Conservation (phyloP, 495 filamentous ascomycete species). For the Emericellopsis terricola region DNA sequence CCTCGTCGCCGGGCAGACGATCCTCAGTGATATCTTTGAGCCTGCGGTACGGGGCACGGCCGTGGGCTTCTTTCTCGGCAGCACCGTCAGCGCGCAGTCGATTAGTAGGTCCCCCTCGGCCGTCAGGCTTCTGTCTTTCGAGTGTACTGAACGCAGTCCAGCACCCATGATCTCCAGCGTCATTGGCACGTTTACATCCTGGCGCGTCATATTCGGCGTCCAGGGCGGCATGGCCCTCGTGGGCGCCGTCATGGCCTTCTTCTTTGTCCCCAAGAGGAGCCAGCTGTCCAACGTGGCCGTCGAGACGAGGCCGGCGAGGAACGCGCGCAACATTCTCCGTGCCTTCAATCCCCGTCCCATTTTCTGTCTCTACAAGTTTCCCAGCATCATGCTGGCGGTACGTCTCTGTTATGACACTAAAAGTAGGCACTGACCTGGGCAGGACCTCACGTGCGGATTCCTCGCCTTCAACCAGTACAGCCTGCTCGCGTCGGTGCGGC, state of each 20-base stretch:
- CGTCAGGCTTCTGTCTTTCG: too few species aligned
- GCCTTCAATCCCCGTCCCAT: constrained; percentile 22
- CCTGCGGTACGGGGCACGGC: constrained; percentile 37
- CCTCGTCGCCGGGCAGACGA: constrained; percentile 28
- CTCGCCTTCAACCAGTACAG: neutral
- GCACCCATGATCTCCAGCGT: constrained; percentile 29
- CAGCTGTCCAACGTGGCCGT: neutral
- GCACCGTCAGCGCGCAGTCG: constrained; percentile 36
- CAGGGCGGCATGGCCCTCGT: constrained; percentile 31
- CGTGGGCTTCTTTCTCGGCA: constrained; percentile 34
- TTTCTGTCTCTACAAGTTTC: constrained; percentile 18
- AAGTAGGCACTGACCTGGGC: neutral
- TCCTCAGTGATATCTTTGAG: constrained; percentile 28
- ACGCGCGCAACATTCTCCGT: constrained; percentile 4
- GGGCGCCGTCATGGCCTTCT: constrained; percentile 16
- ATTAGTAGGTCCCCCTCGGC: constrained; percentile 22
- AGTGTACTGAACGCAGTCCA: constrained; percentile 5
- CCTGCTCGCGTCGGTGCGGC: neutral
- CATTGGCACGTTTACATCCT: constrained; percentile 36
- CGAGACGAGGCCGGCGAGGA: neutral
- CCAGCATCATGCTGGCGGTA: constrained; percentile 24
- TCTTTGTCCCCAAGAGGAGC: constrained; percentile 18
- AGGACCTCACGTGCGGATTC: neutral
- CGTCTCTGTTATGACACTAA: constrained; percentile 5
- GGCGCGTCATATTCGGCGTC: constrained; percentile 42